Evolutionary conservation across 2,329 filamentous ascomycete genomes (phyloP).

Genomic region (Colletotrichum sp.): DNA sequence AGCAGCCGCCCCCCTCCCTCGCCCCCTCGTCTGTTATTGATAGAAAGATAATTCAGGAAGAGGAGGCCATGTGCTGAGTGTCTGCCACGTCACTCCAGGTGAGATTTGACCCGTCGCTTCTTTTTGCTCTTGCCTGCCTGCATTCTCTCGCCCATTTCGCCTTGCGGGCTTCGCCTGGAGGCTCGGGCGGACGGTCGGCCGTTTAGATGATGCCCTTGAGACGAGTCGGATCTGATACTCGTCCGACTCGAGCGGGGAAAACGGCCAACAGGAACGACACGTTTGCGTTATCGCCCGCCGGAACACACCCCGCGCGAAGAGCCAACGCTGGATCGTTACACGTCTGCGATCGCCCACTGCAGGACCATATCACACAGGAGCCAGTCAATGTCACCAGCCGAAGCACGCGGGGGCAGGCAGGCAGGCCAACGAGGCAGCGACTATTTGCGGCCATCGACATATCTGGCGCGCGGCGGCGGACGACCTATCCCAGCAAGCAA

Average conservation of each 20-base stretch:
- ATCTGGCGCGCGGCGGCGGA: background rate
- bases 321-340: background rate
- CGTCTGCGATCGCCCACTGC: background rate
- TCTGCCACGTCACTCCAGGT: conserved; percentile 17
- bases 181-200: background rate
- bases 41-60: background rate
- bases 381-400: background rate
- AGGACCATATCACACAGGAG: background rate
- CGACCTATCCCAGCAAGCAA: background rate
- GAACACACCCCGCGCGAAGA: background rate
- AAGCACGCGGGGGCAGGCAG: background rate
- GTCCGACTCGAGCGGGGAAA: background rate
- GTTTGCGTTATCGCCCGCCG: background rate
- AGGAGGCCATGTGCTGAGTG: background rate
- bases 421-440: background rate
- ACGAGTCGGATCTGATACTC: conserved; percentile 8
- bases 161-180: background rate
- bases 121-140: background rate
- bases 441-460: background rate
- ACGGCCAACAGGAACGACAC: background rate
- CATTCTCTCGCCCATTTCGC: background rate
- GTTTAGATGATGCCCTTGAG: background rate
- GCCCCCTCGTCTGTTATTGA: background rate
- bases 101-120: conserved; percentile 20
- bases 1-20: background rate